Evolutionary conservation across 306 rosid genomes (phyloP).

Genomic region (Canavalia ensiformis): DNA sequence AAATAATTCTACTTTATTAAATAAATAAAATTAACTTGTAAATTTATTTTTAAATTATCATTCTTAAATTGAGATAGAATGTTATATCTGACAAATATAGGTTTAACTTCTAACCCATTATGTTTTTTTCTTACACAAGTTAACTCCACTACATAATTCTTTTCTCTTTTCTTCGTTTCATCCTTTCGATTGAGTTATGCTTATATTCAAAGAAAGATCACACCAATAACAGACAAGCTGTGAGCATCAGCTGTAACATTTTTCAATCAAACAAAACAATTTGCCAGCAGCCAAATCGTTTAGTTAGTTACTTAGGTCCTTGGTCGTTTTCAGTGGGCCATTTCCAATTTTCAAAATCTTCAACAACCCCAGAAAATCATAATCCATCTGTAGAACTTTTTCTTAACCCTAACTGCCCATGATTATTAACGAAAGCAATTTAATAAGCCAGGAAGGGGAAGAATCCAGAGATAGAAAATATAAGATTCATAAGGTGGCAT

Average conservation of each 20-base stretch:
- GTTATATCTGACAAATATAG: too few relatives aligned
- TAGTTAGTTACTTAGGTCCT: conserved; percentile 15
- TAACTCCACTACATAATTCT: background rate
- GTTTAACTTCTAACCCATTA: background rate
- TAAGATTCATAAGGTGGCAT: too few relatives aligned
- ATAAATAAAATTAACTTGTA: too few relatives aligned
- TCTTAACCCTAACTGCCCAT: background rate
- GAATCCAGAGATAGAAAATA: background rate
- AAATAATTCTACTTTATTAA: too few relatives aligned
- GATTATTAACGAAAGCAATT: background rate
- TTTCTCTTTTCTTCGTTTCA: background rate
- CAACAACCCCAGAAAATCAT: background rate
- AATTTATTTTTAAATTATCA: too few relatives aligned
- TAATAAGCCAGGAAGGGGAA: background rate
- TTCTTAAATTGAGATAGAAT: too few relatives aligned
- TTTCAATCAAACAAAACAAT: conserved; percentile 22
- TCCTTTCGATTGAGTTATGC: background rate
- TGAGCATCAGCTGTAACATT: conserved; percentile 2
- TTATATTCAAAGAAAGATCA: background rate
- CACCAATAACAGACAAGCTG: background rate
- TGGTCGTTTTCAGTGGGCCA: conserved; percentile 39
- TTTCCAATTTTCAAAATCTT: conserved; percentile 22
- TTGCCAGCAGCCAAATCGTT: background rate
- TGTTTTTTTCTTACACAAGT: background rate
- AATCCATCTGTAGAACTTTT: background rate